Conservation (phyloP, 768 basidiomycete genomes). For the Mycena chlorophos region DNA sequence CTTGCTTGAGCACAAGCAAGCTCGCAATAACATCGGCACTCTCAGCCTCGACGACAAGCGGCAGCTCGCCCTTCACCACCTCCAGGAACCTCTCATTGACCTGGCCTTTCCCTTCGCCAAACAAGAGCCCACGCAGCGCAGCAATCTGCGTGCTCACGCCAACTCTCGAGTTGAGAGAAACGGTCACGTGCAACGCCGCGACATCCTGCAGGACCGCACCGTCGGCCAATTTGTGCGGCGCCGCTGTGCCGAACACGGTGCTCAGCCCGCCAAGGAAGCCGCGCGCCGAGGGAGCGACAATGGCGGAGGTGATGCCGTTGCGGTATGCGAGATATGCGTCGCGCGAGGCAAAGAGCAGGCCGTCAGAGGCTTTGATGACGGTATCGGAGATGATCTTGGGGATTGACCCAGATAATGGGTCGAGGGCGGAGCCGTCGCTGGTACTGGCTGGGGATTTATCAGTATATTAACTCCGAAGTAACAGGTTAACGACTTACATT, state of each 20-base stretch:
- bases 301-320: slow-evolving; percentile 68
- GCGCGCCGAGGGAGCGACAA: slow-evolving; percentile 57
- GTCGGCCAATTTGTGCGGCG: slow-evolving; percentile 57
- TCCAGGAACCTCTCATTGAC: slow-evolving; percentile 27
- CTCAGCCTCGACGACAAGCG: slow-evolving; percentile 66
- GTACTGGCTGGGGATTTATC: slow-evolving; percentile 60
- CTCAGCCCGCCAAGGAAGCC: slow-evolving; percentile 68
- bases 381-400: slow-evolving; percentile 39
- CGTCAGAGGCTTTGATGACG: slow-evolving; percentile 64
- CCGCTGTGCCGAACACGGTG: slow-evolving; percentile 60
- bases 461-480: slow-evolving; percentile 66
- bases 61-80: slow-evolving; percentile 49
- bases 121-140: slow-evolving; percentile 49
- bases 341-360: slow-evolving; percentile 46
- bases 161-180: not conserved
- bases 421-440: slow-evolving; percentile 60
- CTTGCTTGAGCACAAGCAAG: slow-evolving; percentile 61
- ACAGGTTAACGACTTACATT: slow-evolving; percentile 60
- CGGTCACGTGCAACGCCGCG: slow-evolving; percentile 39
- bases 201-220: slow-evolving; percentile 65
- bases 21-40: slow-evolving; percentile 78
- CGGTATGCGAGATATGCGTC: slow-evolving; percentile 51
- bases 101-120: slow-evolving; percentile 33
- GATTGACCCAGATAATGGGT: slow-evolving; percentile 40
- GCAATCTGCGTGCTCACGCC: slow-evolving; percentile 62